These are phyloP conservation scores for Schizochytrium sp. DNA, from an alignment of 108 stramenopile species.

Conservation along the genomic window DNA sequence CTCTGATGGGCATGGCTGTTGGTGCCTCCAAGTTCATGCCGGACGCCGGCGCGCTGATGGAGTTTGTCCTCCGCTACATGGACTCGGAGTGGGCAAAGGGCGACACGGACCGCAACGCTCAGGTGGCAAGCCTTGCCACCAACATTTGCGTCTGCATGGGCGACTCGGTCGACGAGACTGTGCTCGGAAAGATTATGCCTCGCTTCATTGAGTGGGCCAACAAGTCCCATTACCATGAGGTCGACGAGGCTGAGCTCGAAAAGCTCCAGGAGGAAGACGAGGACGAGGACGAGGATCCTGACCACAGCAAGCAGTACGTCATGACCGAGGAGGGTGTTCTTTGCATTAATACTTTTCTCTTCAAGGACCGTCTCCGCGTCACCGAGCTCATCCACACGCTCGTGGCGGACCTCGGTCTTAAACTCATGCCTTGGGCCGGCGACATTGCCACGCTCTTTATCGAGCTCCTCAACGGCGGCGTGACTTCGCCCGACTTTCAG, in stretches of 20 bases:
- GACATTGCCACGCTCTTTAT: background rate
- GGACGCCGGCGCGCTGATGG: background rate
- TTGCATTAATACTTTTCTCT: background rate
- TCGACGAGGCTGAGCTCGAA: background rate
- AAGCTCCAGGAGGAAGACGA: background rate
- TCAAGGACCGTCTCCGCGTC: background rate
- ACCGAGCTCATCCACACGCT: background rate
- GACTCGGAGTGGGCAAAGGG: background rate
- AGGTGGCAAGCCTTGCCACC: background rate
- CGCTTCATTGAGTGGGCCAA: background rate
- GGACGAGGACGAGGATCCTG: background rate
- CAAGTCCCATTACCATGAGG: background rate
- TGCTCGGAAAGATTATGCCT: background rate
- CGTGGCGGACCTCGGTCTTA: background rate
- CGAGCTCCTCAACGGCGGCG: background rate
- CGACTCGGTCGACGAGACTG: background rate
- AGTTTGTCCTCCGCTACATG: background rate
- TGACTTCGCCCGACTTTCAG: background rate
- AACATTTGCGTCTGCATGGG: constrained; percentile 4
- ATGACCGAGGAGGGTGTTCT: background rate
- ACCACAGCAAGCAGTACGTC: background rate
- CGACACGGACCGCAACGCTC: background rate
- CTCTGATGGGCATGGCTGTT: background rate
- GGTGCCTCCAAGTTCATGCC: background rate
- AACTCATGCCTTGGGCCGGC: background rate